Base-by-base conservation (phyloP, 306 rosid species). In the Begonia loranthoides region DNA sequence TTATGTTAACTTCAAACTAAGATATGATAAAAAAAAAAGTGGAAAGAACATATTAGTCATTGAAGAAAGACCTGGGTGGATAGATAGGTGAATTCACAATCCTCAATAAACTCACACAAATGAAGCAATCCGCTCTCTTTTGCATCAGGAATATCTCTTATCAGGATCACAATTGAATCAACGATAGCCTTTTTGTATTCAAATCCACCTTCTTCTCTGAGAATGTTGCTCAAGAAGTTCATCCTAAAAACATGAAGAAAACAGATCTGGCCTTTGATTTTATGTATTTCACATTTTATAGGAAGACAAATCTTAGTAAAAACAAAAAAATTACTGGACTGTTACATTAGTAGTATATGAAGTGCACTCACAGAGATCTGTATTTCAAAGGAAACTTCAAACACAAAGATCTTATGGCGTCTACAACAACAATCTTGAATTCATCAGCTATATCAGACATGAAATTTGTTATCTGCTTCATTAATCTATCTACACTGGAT, bases 401-500 rank as follows among this genome's bases (percentile, higher is more conserved):
- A 59, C 95, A 90, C 75, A 90, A 52, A 13, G 99, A 90, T 78
- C 92, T 78, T 62, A 90, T 90, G 57, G 99, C 99, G 68, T 90
- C 99, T 19, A 90, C 95, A 36, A 90, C 99, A 46, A 90, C 99
- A 78, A 90, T 76, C 68, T 90, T 90, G 77, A 90, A 90, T 69
- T 90, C 99, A 15, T 90, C 99, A 15, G 94, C 95, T 69, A 90
- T 90, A 76, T 90, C 95, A 38, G 99, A 82, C 99, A 90, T 90
- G 62, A 90, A 90, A 67, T 82, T 90, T 41, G 99, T 90, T 59
- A 90, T 90, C 74, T 90, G 99, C 73, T 90, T 90, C 99, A 90
- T 90, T 53, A 90, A 77, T 49, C 95, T 90, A 54, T 90, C 99
- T 67, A 90, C 99, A 61, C 99, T 90, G 56, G 94, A 80, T 69